Evolutionary conservation across 2,329 filamentous ascomycete species (phyloP).

Genomic region (Ploettnerulaceae sp.): DNA sequence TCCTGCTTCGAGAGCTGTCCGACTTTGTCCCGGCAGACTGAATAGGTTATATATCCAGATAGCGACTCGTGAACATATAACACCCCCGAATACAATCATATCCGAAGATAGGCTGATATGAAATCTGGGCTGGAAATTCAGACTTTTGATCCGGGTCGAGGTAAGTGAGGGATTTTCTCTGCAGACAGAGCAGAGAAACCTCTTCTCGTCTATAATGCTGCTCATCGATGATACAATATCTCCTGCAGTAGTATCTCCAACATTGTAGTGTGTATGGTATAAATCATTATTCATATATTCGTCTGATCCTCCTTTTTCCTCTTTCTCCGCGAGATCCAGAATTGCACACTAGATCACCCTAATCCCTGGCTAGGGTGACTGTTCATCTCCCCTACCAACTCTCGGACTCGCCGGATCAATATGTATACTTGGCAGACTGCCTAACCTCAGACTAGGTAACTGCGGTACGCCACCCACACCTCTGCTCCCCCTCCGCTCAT

Average conservation of each 20-base stretch:
- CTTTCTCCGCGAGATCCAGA: too few relatives aligned
- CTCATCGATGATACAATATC: not conserved
- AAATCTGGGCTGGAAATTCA: too few relatives aligned
- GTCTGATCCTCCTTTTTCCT: not conserved
- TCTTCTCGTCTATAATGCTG: not conserved
- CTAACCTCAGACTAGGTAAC: conserved; percentile 49
- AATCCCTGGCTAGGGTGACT: too few relatives aligned
- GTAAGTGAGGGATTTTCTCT: not conserved
- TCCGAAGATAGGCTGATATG: too few relatives aligned
- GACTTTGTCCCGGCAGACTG: too few relatives aligned
- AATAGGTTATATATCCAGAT: too few relatives aligned
- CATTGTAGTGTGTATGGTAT: not conserved
- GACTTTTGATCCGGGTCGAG: too few relatives aligned
- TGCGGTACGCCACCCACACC: conserved; percentile 42
- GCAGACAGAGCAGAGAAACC: not conserved
- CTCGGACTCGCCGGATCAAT: conserved; percentile 40
- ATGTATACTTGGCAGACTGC: conserved; percentile 51
- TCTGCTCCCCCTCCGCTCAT: conserved; percentile 21
- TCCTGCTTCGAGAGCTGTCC: too few relatives aligned
- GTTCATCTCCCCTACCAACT: conserved; percentile 8
- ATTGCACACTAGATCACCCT: too few relatives aligned
- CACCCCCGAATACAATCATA: too few relatives aligned
- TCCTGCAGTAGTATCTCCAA: not conserved
- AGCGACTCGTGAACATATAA: too few relatives aligned
- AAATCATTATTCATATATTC: conserved; percentile 8